Percentiles rank a stretch among this genome's conserved stretches.
Conservation (phyloP, 257 asterid genomes). For the Catharanthus roseus region DNA sequence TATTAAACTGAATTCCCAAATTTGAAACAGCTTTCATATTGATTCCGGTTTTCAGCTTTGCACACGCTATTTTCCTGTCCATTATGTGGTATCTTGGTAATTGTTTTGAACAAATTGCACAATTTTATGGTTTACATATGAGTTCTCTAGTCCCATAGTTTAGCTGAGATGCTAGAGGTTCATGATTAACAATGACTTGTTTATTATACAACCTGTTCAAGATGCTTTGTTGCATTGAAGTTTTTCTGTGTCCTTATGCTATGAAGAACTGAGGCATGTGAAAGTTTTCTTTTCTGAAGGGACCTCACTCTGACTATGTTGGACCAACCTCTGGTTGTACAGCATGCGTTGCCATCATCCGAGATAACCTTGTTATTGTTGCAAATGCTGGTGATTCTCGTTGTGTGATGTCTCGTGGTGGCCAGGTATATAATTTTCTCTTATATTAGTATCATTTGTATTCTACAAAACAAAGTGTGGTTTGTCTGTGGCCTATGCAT, state of each 20-base stretch:
- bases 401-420: slow-evolving; percentile 73
- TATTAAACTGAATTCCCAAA: background rate
- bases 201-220: background rate
- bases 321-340: slow-evolving; percentile 92
- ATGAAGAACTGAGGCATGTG: slow-evolving; percentile 13
- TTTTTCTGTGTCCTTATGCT: background rate
- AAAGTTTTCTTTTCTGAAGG: slow-evolving; percentile 39
- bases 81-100: background rate
- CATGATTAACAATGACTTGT: background rate
- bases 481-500: background rate
- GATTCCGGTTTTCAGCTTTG: background rate
- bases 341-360: slow-evolving; percentile 77
- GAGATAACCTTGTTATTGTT: slow-evolving; percentile 49
- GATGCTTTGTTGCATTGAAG: background rate
- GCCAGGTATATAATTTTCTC: slow-evolving; percentile 47
- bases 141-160: background rate
- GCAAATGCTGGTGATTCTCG: slow-evolving; percentile 99
- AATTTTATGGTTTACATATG: background rate
- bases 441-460: background rate
- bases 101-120: background rate
- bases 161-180: background rate
- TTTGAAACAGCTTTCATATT: background rate
- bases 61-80: background rate
- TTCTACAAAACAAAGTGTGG: background rate
- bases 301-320: slow-evolving; percentile 37